Evolutionary conservation across 2,329 filamentous ascomycete species (phyloP), one percentile per base, ranked within the genome.

Genomic region (Apiospora malaysiana): DNA sequence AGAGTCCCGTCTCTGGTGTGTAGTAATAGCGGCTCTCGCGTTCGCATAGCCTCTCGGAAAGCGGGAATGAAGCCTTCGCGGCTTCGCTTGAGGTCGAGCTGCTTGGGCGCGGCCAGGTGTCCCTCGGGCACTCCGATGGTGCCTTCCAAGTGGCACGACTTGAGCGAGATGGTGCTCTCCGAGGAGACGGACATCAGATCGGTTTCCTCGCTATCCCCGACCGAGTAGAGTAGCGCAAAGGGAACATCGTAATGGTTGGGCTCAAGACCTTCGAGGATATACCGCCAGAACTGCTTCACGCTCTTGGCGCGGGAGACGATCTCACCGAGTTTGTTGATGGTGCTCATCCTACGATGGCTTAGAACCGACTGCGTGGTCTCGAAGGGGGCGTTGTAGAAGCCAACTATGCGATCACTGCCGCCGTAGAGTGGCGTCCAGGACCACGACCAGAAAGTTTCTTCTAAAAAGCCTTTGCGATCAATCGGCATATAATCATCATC

Each of bases 1-100:
- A 91, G 80, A 25, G 88, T 88, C 2, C 83, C 84, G 70, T 81
- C 78, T 14, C 77, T 69, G 4, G 77, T 77, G 47, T 77, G 75
- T 3, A 80, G 69, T 10, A 79, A 66, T 0, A 78, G 80, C 0
- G 81, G 80, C 46, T 82, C 80, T 16, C 80, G 73, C 0, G 77
- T 81, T 0, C 80, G 75, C 78, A 82, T 82, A 8, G 81, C 80
- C 66, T 82, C 80, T 12, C 81, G 73, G n/a, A 82, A 82, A 0
- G 79, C 78, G 0, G 81, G 80, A 0, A 81, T 77, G 37, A 82
- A 81, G 0, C 80, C 81, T 21, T 79, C 77, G 0, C 76, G 74
- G 16, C 79, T 80, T 2, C 80, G 70, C 70, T 81, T 80, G 4
- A 83, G 75, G 40, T 82, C 81, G 1, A 83, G 75, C 46, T 79